phyloP scores from a whole-genome alignment of 257 asterid species.

The Capsicum baccatum region DNA sequence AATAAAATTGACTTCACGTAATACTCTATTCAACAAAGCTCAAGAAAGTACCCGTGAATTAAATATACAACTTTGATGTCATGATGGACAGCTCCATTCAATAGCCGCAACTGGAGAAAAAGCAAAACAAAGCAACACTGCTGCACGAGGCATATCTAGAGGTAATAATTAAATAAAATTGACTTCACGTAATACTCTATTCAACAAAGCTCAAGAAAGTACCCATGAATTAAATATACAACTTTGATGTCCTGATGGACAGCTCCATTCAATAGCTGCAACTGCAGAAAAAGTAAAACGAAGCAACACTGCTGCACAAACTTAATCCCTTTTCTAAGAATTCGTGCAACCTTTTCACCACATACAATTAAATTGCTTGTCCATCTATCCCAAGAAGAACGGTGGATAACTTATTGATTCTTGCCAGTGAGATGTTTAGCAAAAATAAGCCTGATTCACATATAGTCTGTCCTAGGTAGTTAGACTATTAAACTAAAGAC shows the following conservation, averaged over 20 bases:
- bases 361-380: conserved; percentile 11
- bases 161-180: background rate
- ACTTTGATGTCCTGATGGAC: conserved; percentile 6
- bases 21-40: background rate
- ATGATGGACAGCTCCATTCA: background rate
- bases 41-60: background rate
- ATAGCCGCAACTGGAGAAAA: no score
- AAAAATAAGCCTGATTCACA: conserved; percentile 15
- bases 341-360: background rate
- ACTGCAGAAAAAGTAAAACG: background rate
- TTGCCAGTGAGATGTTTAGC: background rate
- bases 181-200: background rate
- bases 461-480: conserved; percentile 26
- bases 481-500: conserved; percentile 25
- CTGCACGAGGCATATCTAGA: background rate
- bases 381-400: background rate
- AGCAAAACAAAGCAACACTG: no score
- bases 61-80: conserved; percentile 18
- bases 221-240: background rate
- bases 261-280: background rate
- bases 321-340: background rate
- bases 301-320: background rate
- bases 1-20: background rate
- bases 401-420: conserved; percentile 18
- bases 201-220: background rate